A percentile compares a stretch with the other conserved stretches of the same genome.
Evolutionary conservation across 805 yeast species (phyloP).

Genomic region (Yarrowia keelungensis): DNA sequence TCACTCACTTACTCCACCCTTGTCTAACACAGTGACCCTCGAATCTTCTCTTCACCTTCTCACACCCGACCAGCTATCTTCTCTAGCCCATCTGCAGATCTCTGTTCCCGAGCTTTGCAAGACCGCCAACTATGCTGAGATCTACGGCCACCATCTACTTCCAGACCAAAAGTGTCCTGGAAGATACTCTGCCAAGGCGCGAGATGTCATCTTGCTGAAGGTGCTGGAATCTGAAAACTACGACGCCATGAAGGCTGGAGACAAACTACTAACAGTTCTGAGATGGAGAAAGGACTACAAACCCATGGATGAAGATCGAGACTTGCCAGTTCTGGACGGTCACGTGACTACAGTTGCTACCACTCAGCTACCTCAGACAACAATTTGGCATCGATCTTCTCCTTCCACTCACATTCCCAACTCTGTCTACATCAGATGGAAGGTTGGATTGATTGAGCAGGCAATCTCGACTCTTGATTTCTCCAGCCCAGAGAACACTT

Average conservation of each 20-base stretch:
- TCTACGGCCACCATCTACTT: conserved; percentile 8
- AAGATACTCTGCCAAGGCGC: conserved; percentile 8
- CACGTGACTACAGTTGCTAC: conserved; percentile 2
- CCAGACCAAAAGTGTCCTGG: conserved; percentile 12
- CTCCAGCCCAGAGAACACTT: background rate
- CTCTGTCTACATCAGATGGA: conserved; percentile 23
- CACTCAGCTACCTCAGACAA: background rate
- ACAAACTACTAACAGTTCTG: conserved; percentile 4
- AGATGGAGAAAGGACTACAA: conserved; percentile 19
- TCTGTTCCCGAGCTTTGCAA: conserved; percentile 9
- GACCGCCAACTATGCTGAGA: conserved; percentile 10
- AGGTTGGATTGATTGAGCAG: conserved; percentile 11
- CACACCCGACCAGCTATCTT: conserved; percentile 15
- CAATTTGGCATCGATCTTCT: conserved; percentile 13
- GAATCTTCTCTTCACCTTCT: conserved; percentile 21
- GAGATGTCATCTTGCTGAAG: conserved; percentile 12
- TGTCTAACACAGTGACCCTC: conserved; percentile 13
- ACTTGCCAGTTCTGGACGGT: conserved; percentile 9
- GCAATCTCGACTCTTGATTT: background rate
- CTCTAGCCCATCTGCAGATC: conserved; percentile 13
- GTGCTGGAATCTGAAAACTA: conserved; percentile 8
- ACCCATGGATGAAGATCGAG: conserved; percentile 7
- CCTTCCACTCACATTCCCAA: background rate
- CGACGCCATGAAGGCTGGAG: conserved; percentile 11
- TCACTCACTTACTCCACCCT: background rate